Evolutionary conservation across 2,329 filamentous ascomycete species (phyloP), one percentile per base, ranked within the genome.

Genomic region (Claviceps humidiphila): DNA sequence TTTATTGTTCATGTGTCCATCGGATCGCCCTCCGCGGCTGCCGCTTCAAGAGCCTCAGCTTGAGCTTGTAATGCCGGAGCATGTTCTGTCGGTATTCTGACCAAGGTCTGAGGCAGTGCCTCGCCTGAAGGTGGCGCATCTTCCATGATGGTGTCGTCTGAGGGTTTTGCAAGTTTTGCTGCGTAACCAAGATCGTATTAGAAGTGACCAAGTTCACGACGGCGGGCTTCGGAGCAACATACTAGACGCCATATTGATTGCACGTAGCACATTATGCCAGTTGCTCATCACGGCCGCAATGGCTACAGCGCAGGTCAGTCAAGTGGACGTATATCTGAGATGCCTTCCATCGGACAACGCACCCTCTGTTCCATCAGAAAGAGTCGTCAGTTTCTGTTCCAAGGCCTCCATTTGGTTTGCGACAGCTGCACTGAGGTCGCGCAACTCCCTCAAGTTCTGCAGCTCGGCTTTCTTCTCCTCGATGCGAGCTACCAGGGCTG

Each of bases 161-260:
- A 75, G 2, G 82, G 77, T 59, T 77, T 81, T 16, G 85, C 78
- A 26, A 90, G 73, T 73, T 87, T 87, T 53, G 79, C 85, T 89
- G 56, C 39, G 48, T 13, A 37, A 40, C 14, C n/a, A 24, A 17
- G 13, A 16, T 38, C 24, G 52, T 8, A 20, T 30, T 71, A 40
- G 44, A 20, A 44, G 2, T 8, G 13, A 16, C 2, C 3, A 8
- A 2, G 22, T 13, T 34, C 16, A 8, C 8, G 3, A 22, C 20
- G 22, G 26, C 20, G 45, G 13, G 7, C 20, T 46, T 24, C 13
- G 17, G 20, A 45, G 22, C 5, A 9, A 50, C 81, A 63, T 75
- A 90, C 87, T 77, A 55, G 85, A 90, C 56, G 88, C 88, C 85
- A 93, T 90, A 63, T 85, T 85, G 62, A 94, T 90, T 43, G 87